A percentile compares a stretch with the other conserved stretches of the same genome.
These are phyloP conservation scores for Pyrenochaeta sp. DNA, from an alignment of 2,329 filamentous ascomycete genomes.

Conservation along the genomic window DNA sequence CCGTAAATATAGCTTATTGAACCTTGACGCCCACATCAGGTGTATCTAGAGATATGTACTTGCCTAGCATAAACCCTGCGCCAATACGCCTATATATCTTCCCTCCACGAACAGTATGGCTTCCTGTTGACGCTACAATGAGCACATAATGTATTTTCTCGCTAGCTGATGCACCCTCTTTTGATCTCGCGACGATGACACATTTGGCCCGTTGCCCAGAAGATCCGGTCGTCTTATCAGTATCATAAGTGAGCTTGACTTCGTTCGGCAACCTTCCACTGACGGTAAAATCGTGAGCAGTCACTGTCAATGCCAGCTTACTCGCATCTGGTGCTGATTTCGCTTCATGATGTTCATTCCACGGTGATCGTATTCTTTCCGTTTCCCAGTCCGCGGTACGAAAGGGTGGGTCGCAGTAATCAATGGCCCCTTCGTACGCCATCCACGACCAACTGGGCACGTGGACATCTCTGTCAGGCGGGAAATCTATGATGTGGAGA, in stretches of 20 bases:
- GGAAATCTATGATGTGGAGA: slow-evolving; percentile 5
- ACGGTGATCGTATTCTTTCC: slow-evolving; percentile 4
- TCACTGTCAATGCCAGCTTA: slow-evolving; percentile 12
- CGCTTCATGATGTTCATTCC: not conserved
- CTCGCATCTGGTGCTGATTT: not conserved
- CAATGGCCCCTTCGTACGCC: slow-evolving; percentile 24
- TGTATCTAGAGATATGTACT: slow-evolving; percentile 15
- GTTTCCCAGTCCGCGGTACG: too few species aligned
- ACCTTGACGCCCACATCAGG: too few species aligned
- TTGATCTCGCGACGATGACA: slow-evolving; percentile 16
- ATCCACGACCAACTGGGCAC: slow-evolving; percentile 27
- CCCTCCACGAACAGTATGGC: not conserved
- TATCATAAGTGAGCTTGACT: slow-evolving; percentile 21
- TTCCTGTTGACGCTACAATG: slow-evolving; percentile 9
- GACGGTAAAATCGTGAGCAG: slow-evolving; percentile 15
- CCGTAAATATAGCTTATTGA: too few species aligned
- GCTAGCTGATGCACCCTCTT: slow-evolving; percentile 1
- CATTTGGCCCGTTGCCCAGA: slow-evolving; percentile 17
- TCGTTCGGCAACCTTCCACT: slow-evolving; percentile 8
- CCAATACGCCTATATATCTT: slow-evolving; percentile 20
- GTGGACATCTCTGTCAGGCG: not conserved
- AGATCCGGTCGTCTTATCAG: slow-evolving; percentile 1
- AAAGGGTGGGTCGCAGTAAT: slow-evolving; percentile 15
- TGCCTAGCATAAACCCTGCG: slow-evolving; percentile 24
- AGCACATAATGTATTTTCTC: slow-evolving; percentile 19